A percentile compares a stretch with the other conserved stretches of the same genome.
phyloP scores from a whole-genome alignment of 1,284 basidiomycete species.

The Cutaneotrichosporon dermatis region DNA sequence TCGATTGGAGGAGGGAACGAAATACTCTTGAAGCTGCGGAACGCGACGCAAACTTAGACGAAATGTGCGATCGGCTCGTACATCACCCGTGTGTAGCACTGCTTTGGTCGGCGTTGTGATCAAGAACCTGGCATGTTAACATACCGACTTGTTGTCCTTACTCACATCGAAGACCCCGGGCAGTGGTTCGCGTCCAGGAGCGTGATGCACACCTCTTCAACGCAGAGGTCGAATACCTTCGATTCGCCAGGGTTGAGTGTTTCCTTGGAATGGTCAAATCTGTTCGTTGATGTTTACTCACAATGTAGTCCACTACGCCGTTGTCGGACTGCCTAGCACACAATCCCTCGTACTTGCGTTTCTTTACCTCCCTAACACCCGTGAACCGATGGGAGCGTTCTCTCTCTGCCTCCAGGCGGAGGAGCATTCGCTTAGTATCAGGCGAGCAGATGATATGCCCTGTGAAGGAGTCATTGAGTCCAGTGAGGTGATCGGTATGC shows the following conservation, averaged over 20 bases:
- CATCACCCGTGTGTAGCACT: constrained; percentile 86
- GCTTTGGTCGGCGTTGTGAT: constrained; percentile 68
- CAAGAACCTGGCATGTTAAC: constrained; percentile 63
- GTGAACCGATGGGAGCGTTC: constrained; percentile 57
- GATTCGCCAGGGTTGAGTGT: constrained; percentile 50
- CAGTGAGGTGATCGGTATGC: constrained; percentile 66
- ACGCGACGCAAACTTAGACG: constrained; percentile 63
- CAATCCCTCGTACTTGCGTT: constrained; percentile 49
- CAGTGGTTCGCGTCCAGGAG: constrained; percentile 90
- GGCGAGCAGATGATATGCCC: constrained; percentile 64
- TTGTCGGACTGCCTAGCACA: constrained; percentile 13
- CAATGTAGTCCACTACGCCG: constrained; percentile 30
- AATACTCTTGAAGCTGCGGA: constrained; percentile 65
- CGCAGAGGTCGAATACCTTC: constrained; percentile 59
- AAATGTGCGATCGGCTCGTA: constrained; percentile 78
- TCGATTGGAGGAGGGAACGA: constrained; percentile 46
- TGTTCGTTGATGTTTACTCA: constrained; percentile 8
- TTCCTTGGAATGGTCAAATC: constrained; percentile 18
- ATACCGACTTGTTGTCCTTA: background rate
- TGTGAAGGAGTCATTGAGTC: constrained; percentile 33
- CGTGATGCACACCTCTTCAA: constrained; percentile 58
- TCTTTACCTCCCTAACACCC: constrained; percentile 57
- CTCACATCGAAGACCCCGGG: constrained; percentile 84
- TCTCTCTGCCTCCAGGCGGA: constrained; percentile 64
- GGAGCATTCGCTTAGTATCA: constrained; percentile 76